Percentiles rank a stretch among this genome's conserved stretches.
These are phyloP conservation scores for Datura wrightii DNA, from an alignment of 257 asterid species.

Conservation along the genomic window DNA sequence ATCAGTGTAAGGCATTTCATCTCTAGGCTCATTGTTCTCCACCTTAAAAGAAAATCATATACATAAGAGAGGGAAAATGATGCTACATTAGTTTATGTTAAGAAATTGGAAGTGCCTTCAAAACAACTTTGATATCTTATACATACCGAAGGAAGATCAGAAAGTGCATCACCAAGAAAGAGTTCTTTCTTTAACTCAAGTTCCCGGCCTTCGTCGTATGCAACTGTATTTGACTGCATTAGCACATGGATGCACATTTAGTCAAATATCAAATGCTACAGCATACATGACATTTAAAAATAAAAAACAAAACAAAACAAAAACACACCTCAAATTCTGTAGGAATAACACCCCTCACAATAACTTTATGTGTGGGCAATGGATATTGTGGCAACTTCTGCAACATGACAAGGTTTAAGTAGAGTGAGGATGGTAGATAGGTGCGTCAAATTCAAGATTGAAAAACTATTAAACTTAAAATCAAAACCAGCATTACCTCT, in stretches of 20 bases:
- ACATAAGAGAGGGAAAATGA: not conserved
- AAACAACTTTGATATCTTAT: not conserved
- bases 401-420: not conserved
- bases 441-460: not conserved
- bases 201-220: constrained; percentile 33
- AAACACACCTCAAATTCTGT: constrained; percentile 48
- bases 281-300: not conserved
- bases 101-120: not conserved
- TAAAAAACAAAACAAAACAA: not conserved
- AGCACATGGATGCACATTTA: not conserved
- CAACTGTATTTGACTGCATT: constrained; percentile 45
- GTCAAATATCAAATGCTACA: not conserved
- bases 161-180: constrained; percentile 47
- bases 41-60: constrained; percentile 43
- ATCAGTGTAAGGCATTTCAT: constrained; percentile 42
- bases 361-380: constrained; percentile 51
- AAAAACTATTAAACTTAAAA: not conserved
- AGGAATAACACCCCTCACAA: constrained; percentile 53
- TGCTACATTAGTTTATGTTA: not conserved
- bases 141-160: constrained; percentile 57
- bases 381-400: constrained; percentile 58
- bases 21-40: constrained; percentile 42
- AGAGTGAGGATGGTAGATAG: not conserved
- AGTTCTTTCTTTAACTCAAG: constrained; percentile 37
- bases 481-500: constrained; percentile 38